Base-by-base conservation (phyloP, 202 grass and related monocot genomes). In the Musa balbisiana region DNA sequence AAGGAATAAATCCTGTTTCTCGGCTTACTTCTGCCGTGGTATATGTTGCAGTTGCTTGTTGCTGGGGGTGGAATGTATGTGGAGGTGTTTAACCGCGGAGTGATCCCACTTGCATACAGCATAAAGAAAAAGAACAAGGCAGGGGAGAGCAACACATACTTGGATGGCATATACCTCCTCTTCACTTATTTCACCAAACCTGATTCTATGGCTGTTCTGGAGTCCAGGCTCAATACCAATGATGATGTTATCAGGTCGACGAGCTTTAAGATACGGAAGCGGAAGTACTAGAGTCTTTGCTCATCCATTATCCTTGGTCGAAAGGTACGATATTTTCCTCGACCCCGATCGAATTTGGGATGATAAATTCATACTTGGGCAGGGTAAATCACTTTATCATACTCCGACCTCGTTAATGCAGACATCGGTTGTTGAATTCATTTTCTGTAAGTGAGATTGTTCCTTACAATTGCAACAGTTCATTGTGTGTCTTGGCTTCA, bases 101-200 rank as follows among this genome's bases (percentile, higher is more conserved):
- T 92, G 14, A 86, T 91, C 63, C 94, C 94, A 5, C 83, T 98
- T 64, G 91, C 88, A 16, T 94, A 95, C 64, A 91, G 88, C 64
- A 89, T 95, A 69, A 89, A 80, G 82, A 93, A 92, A 87, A 90
- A 82, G 83, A 85, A 88, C 83, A 94, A 82, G 72, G 92, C 89
- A 5, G 95, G 95, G 60, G 71, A 87, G 62, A 92, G 75, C 1
- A 89, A 85, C 26, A 92, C 88, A 16, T 99, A 88, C 78, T 87
- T 89, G 4, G 91, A 99, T 55, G 95, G 95, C 62, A 92, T 92
- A 58, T 98, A 92, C 91, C 84, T 98, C 80, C 85, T 91, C 66
- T 85, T 91, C 64, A 90, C 89, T 15, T 98, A 86, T 84, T 98
- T 98, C 87, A 92, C 95, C 21, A 98, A 94, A 75, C 91, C 95